Evolutionary conservation across 805 yeast genomes (phyloP).

Genomic region (Naumovozyma baii): DNA sequence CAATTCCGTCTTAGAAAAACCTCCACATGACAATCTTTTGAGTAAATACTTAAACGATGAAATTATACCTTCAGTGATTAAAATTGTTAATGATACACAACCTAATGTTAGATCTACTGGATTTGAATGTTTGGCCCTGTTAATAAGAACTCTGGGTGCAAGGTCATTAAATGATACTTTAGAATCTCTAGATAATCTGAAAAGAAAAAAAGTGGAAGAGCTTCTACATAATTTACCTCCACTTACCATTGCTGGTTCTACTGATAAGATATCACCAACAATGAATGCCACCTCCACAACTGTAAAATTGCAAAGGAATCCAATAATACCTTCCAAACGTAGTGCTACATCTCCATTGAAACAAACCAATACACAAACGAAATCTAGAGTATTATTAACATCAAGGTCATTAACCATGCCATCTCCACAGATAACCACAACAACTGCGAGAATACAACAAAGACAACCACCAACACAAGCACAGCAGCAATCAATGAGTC

Average conservation of each 20-base stretch:
- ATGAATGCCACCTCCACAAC: too few relatives aligned
- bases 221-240: conserved; percentile 33
- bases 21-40: conserved; percentile 30
- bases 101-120: conserved; percentile 76
- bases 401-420: conserved; percentile 25
- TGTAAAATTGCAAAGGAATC: too few relatives aligned
- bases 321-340: conserved; percentile 52
- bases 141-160: conserved; percentile 76
- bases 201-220: conserved; percentile 58
- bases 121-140: conserved; percentile 66
- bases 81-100: conserved; percentile 70
- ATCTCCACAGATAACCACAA: conserved; percentile 7
- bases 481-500: neutral
- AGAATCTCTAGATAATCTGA: conserved; percentile 67
- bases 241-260: too few relatives aligned
- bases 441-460: too few relatives aligned
- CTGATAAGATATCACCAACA: too few relatives aligned
- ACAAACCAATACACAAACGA: conserved; percentile 15
- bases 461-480: neutral
- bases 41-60: conserved; percentile 7
- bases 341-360: conserved; percentile 64
- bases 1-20: conserved; percentile 36
- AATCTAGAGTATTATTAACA: conserved; percentile 12
- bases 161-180: conserved; percentile 50
- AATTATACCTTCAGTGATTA: conserved; percentile 34